A percentile compares a stretch with the other conserved stretches of the same genome.
phyloP scores from a whole-genome alignment of 1,284 basidiomycete genomes.

The Apiotrichum gracile region DNA sequence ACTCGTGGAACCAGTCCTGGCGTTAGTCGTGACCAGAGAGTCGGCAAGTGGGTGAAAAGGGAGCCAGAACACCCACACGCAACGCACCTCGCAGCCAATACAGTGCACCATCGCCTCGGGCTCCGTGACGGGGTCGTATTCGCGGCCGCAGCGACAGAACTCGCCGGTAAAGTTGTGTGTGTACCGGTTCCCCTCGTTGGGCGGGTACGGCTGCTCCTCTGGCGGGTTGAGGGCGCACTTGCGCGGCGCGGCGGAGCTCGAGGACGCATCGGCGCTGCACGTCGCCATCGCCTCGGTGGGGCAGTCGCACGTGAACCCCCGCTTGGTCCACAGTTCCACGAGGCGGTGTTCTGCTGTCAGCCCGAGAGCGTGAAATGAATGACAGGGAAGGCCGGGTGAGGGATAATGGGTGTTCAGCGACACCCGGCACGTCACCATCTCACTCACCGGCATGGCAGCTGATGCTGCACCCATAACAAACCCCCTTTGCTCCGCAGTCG shows the following conservation, averaged over 20 bases:
- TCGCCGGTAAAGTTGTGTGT: constrained; percentile 36
- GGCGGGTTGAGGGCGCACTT: constrained; percentile 33
- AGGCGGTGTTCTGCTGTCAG: constrained; percentile 39
- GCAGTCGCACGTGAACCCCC: constrained; percentile 46
- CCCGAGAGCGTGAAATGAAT: too few relatives aligned
- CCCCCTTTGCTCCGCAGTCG: constrained; percentile 34
- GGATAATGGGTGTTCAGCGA: too few relatives aligned
- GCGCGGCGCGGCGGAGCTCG: not conserved
- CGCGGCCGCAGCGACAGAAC: constrained; percentile 45
- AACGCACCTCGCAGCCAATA: constrained; percentile 43
- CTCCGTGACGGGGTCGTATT: constrained; percentile 45
- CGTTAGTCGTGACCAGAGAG: constrained; percentile 1
- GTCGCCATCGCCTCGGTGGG: constrained; percentile 31
- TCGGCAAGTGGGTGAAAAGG: too few relatives aligned
- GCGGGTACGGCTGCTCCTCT: constrained; percentile 25
- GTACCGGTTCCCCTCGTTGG: constrained; percentile 38
- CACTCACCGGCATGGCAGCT: constrained; percentile 45
- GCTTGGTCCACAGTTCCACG: constrained; percentile 44
- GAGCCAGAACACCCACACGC: too few relatives aligned
- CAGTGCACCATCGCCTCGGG: constrained; percentile 45
- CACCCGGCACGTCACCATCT: too few relatives aligned
- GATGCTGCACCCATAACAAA: constrained; percentile 47
- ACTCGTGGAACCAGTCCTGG: constrained; percentile 44
- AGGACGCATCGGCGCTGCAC: not conserved
- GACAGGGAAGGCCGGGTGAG: too few relatives aligned